Conservation (phyloP, 225 moss, liverwort and hornwort species). For the Rhytidiadelphus loreus region DNA sequence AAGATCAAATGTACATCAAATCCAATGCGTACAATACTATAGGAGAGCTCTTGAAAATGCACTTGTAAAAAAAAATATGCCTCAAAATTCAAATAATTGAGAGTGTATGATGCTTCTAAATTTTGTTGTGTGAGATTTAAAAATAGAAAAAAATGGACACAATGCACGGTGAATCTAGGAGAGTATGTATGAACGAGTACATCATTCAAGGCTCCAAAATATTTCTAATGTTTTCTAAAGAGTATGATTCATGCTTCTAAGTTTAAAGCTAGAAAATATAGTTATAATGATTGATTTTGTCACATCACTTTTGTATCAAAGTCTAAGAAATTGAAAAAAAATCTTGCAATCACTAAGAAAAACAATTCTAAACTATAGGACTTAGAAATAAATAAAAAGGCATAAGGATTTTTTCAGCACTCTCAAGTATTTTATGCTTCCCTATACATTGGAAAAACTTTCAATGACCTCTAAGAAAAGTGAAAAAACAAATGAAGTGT, state of each 20-base stretch:
- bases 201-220: background rate
- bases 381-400: no score
- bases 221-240: background rate
- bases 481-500: background rate
- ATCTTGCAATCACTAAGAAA: background rate
- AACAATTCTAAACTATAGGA: no score
- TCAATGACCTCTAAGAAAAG: no score
- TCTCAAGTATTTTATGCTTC: accelerated
- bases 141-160: background rate
- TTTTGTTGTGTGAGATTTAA: background rate
- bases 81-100: background rate
- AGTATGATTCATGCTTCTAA: background rate
- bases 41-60: background rate
- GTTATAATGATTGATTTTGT: no score
- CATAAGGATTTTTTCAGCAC: accelerated
- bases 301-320: background rate
- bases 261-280: background rate
- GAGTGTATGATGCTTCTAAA: background rate
- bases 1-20: background rate
- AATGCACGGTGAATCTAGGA: background rate
- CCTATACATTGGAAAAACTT: accelerated
- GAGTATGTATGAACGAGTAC: accelerated
- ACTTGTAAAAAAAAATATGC: background rate
- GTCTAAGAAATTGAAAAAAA: background rate
- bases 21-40: accelerated